phyloP scores from a whole-genome alignment of 176 grass and related monocot genomes.

The Pontederia paniculata region DNA sequence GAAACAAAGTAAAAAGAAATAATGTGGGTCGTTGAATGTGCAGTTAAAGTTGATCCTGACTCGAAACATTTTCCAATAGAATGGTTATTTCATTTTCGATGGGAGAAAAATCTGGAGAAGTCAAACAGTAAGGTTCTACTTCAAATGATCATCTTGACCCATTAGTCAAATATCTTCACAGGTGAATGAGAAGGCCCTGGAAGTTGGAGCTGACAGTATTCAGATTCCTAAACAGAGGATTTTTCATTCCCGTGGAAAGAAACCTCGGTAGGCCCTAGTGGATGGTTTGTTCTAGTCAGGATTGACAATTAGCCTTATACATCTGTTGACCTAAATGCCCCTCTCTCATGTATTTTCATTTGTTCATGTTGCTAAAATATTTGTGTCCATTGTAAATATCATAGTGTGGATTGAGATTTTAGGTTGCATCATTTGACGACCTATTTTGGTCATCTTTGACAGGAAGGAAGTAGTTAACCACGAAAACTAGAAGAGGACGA shows the following conservation, averaged over 20 bases:
- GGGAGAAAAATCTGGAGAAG: slow-evolving; percentile 70
- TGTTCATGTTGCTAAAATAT: no score
- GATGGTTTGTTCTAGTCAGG: slow-evolving; percentile 22
- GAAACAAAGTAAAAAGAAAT: slow-evolving; percentile 8
- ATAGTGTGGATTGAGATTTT: no score
- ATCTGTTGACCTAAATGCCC: no score
- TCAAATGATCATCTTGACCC: slow-evolving; percentile 2
- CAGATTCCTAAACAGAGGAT: slow-evolving; percentile 36
- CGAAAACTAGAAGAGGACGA: no score
- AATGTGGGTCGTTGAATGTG: slow-evolving; percentile 65
- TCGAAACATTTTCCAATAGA: slow-evolving; percentile 51
- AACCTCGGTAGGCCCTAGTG: slow-evolving; percentile 34
- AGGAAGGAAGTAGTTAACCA: slow-evolving; percentile 88
- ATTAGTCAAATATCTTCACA: slow-evolving; percentile 6
- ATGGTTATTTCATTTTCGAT: slow-evolving; percentile 89
- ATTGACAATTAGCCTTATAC: no score
- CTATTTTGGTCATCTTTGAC: background rate
- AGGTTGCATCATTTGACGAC: no score
- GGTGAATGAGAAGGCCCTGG: slow-evolving; percentile 35
- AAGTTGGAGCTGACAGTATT: slow-evolving; percentile 38
- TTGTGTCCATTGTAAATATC: no score
- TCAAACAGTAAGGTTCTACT: slow-evolving; percentile 40
- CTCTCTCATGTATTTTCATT: no score
- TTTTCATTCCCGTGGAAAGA: slow-evolving; percentile 44
- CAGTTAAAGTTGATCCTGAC: slow-evolving; percentile 75